These are phyloP conservation scores for Solanum arcanum DNA, from an alignment of 257 asterid genomes.

Conservation along the genomic window DNA sequence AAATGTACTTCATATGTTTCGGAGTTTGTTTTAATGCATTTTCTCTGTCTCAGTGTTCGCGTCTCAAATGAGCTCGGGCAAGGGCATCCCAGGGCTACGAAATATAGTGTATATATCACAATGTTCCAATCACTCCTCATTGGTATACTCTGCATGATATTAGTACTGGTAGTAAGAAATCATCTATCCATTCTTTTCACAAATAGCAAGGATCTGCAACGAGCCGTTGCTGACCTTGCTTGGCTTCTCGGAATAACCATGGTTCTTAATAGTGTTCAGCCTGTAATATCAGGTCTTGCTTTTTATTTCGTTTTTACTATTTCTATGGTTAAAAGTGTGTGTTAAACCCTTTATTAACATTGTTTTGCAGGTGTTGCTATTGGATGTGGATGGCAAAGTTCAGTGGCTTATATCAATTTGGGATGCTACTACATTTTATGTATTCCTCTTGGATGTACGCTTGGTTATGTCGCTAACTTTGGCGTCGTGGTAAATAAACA, in stretches of 20 bases:
- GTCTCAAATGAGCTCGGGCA: constrained; percentile 71
- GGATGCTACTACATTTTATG: constrained; percentile 55
- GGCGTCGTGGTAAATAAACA: constrained; percentile 37
- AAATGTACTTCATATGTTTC: background rate
- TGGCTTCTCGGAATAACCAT: constrained; percentile 60
- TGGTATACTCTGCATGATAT: constrained; percentile 46
- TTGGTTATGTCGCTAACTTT: background rate
- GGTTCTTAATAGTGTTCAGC: constrained; percentile 78
- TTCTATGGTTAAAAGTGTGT: background rate
- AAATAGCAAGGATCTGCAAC: constrained; percentile 43
- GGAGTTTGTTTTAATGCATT: background rate
- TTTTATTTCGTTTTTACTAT: background rate
- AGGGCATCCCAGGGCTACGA: constrained; percentile 60
- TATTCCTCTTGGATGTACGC: constrained; percentile 39
- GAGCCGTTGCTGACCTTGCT: constrained; percentile 50
- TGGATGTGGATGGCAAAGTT: constrained; percentile 80
- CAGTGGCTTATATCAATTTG: constrained; percentile 65
- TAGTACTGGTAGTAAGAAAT: constrained; percentile 32
- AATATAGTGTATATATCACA: constrained; percentile 41
- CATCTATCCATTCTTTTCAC: constrained; percentile 42
- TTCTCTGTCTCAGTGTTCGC: constrained; percentile 40
- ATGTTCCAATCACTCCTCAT: constrained; percentile 47
- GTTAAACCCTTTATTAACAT: background rate
- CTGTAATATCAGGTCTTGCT: constrained; percentile 60
- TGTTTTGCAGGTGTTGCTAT: constrained; percentile 53